A percentile compares a stretch with the other conserved stretches of the same genome.
phyloP scores from a whole-genome alignment of 257 asterid species.

The Solanum acaule region DNA sequence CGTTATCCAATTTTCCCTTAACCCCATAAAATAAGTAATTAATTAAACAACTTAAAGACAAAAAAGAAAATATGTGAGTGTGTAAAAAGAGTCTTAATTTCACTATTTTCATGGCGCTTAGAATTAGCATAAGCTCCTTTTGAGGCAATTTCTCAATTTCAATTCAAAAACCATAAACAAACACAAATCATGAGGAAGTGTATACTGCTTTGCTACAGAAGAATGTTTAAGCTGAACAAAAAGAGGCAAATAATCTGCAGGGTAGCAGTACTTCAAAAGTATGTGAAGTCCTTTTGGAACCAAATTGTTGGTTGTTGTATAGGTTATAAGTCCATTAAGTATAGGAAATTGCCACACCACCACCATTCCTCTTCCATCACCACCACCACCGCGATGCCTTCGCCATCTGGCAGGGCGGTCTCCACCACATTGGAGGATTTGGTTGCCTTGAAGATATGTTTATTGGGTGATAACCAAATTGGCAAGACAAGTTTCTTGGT shows the following conservation, averaged over 20 bases:
- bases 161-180: not conserved
- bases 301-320: constrained; percentile 49
- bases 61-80: not conserved
- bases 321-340: constrained; percentile 27
- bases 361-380: not conserved
- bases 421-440: constrained; percentile 30
- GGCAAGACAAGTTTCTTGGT: constrained; percentile 69
- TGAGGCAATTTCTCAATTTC: not conserved
- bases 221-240: constrained; percentile 18
- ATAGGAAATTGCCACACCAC: constrained; percentile 24
- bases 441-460: constrained; percentile 50
- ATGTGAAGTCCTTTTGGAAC: constrained; percentile 37
- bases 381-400: not conserved
- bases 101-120: not conserved
- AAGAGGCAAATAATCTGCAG: constrained; percentile 40
- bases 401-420: not conserved
- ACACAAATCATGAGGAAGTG: not conserved
- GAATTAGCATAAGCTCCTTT: not conserved
- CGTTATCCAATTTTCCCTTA: not conserved
- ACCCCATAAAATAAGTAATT: not conserved
- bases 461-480: constrained; percentile 49
- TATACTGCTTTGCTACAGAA: not conserved
- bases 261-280: constrained; percentile 32
- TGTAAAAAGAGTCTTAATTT: not conserved
- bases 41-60: not conserved